A percentile compares a stretch with the other conserved stretches of the same genome.
These are phyloP conservation scores for Asterophora parasitica DNA, from an alignment of 768 basidiomycete genomes.

Conservation along the genomic window DNA sequence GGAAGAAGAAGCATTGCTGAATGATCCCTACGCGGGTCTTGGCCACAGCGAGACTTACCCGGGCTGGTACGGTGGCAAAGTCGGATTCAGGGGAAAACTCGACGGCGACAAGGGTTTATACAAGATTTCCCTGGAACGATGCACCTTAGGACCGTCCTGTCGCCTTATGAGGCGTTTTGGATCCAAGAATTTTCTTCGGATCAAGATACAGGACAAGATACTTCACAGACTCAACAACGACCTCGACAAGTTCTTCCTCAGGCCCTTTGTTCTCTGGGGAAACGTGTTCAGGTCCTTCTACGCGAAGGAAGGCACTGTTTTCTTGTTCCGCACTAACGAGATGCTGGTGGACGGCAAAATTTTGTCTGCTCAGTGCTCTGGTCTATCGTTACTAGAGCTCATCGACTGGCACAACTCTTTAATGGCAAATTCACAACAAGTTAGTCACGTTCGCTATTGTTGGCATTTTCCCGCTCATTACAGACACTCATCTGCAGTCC, in stretches of 20 bases:
- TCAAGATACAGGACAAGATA: slow-evolving; percentile 37
- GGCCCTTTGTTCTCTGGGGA: slow-evolving; percentile 50
- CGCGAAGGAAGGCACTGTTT: slow-evolving; percentile 54
- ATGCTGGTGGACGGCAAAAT: slow-evolving; percentile 17
- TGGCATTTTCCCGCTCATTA: too few relatives aligned
- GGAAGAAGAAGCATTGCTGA: slow-evolving; percentile 39
- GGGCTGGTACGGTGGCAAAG: slow-evolving; percentile 59
- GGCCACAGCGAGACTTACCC: slow-evolving; percentile 34
- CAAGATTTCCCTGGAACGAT: slow-evolving; percentile 41
- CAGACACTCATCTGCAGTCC: slow-evolving; percentile 29
- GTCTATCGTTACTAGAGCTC: slow-evolving; percentile 40
- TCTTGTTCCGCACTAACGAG: slow-evolving; percentile 54
- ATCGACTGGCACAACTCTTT: slow-evolving; percentile 54
- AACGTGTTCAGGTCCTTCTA: slow-evolving; percentile 56
- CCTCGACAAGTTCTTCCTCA: slow-evolving; percentile 38
- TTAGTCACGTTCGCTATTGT: slow-evolving; percentile 17
- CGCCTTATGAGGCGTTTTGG: slow-evolving; percentile 60
- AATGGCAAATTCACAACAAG: slow-evolving; percentile 44
- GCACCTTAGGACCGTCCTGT: slow-evolving; percentile 49
- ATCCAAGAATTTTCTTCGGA: slow-evolving; percentile 50
- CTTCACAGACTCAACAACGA: slow-evolving; percentile 24
- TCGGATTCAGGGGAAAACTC: slow-evolving; percentile 46
- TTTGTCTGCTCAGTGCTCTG: slow-evolving; percentile 1
- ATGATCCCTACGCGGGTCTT: slow-evolving; percentile 33
- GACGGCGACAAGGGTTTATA: slow-evolving; percentile 22